These are phyloP conservation scores for Melocanna baccifera DNA, from an alignment of 176 grass and related monocot genomes.

Conservation along the genomic window DNA sequence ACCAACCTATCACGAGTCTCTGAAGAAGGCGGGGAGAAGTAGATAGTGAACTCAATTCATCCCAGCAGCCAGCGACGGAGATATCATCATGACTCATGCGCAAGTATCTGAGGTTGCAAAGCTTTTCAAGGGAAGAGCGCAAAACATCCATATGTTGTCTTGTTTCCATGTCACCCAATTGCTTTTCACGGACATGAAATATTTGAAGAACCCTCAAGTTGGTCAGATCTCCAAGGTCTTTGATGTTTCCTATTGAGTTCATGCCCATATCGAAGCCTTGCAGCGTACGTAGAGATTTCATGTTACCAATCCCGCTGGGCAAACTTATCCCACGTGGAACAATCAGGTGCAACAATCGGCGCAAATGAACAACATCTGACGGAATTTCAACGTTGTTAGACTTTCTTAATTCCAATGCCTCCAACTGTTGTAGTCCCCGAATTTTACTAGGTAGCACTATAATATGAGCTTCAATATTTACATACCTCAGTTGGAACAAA, in stretches of 20 bases:
- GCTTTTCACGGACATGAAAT: too few species aligned
- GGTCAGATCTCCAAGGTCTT: neutral
- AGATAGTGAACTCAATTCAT: neutral
- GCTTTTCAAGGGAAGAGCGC: neutral
- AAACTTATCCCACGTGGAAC: neutral
- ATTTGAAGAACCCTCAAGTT: neutral
- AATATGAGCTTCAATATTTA: neutral
- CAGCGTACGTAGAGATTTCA: neutral
- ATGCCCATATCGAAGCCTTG: neutral
- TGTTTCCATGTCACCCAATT: neutral
- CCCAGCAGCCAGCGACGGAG: neutral
- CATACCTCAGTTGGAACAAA: neutral
- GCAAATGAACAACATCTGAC: neutral
- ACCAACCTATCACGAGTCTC: neutral
- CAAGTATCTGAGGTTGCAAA: neutral
- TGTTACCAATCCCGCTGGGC: neutral
- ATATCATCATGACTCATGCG: neutral
- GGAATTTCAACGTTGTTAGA: slow-evolving; percentile 3
- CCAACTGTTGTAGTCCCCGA: too few species aligned
- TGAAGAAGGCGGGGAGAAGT: neutral
- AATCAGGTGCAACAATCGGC: neutral
- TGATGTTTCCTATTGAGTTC: neutral
- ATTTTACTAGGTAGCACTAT: neutral
- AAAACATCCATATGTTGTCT: too few species aligned
- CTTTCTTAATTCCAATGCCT: slow-evolving; percentile 2